Conservation (phyloP, 2,329 filamentous ascomycete species). For the Venturia asperata region DNA sequence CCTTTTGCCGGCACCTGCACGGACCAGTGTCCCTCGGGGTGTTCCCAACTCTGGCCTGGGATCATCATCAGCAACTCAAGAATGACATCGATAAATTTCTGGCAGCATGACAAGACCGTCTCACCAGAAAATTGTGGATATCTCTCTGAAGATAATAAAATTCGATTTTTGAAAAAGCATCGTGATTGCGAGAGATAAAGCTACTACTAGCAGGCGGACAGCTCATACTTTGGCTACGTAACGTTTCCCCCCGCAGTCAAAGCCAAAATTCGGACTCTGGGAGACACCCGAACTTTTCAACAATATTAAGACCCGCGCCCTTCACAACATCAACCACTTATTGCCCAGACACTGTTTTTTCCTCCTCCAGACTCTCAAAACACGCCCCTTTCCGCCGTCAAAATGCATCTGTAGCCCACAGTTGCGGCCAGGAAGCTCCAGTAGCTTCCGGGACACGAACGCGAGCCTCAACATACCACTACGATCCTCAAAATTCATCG, state of each 20-base stretch:
- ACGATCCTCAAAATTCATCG: not conserved
- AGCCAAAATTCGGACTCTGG: not conserved
- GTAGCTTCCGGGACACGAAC: slow-evolving; percentile 3
- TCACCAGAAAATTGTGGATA: too few species aligned
- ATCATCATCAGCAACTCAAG: too few species aligned
- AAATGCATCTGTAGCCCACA: slow-evolving; percentile 31
- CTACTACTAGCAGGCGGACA: too few species aligned
- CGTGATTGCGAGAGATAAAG: too few species aligned
- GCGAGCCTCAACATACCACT: not conserved
- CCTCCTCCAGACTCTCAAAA: not conserved
- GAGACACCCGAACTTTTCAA: not conserved
- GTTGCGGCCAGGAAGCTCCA: not conserved
- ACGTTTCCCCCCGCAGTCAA: not conserved
- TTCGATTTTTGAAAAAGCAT: too few species aligned
- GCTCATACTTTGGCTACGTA: too few species aligned
- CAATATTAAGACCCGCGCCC: not conserved
- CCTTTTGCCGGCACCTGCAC: not conserved
- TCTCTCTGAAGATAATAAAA: too few species aligned
- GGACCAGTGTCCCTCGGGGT: not conserved
- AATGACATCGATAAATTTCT: too few species aligned
- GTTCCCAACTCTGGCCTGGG: too few species aligned
- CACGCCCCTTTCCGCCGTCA: not conserved
- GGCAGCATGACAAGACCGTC: too few species aligned
- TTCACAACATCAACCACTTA: not conserved
- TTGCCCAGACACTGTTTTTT: not conserved